A percentile compares a stretch with the other conserved stretches of the same genome.
These are phyloP conservation scores for Fagus crenata DNA, from an alignment of 306 rosid genomes.

Conservation along the genomic window DNA sequence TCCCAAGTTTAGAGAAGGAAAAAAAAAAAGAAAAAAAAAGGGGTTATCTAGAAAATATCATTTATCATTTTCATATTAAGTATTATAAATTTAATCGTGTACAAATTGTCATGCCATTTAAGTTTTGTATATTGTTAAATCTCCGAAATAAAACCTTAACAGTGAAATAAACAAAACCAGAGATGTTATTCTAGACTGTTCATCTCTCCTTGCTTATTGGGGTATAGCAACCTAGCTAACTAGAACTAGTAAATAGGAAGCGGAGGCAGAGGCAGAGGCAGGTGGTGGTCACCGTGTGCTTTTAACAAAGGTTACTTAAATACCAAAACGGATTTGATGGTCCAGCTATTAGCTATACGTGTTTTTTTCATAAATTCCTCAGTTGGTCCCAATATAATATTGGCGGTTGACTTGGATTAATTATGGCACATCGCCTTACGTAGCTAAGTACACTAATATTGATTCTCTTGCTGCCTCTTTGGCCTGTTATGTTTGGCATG, in stretches of 20 bases:
- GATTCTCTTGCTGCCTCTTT: not conserved
- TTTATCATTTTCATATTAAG: no score
- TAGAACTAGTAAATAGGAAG: not conserved
- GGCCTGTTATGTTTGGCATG: no score
- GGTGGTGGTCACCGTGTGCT: slow-evolving; percentile 27
- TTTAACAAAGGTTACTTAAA: slow-evolving; percentile 8
- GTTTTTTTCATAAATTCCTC: not conserved
- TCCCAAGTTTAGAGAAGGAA: no score
- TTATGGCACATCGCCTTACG: not conserved
- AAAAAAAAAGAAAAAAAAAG: no score
- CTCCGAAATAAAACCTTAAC: no score
- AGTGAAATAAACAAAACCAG: no score
- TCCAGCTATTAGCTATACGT: not conserved
- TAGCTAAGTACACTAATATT: not conserved
- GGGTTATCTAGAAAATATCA: no score
- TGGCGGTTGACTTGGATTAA: not conserved
- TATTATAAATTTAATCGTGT: no score
- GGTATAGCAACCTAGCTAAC: not conserved
- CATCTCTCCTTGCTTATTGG: not conserved
- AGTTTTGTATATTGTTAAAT: no score
- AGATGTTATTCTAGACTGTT: no score
- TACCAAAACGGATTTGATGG: not conserved
- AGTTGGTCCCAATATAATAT: not conserved
- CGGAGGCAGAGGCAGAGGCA: not conserved
- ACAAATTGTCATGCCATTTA: no score